Conservation (phyloP, 129 eudicot genomes). For the Saussurea involucrata region DNA sequence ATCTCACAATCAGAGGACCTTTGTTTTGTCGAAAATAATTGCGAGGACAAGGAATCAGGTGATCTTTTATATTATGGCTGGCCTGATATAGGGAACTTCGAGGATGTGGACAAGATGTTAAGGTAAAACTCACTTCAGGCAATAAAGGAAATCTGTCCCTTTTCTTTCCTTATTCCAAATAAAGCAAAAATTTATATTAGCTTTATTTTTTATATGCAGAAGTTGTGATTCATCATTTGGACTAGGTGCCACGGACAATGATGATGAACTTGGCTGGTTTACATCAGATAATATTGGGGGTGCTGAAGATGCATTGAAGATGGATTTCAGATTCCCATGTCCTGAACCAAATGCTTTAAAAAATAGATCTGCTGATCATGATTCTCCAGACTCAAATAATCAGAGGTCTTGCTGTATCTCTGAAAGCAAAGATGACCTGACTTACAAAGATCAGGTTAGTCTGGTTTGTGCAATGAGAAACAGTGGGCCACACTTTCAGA, state of each 20-base stretch:
- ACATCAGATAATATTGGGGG: conserved; percentile 58
- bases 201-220: conserved; percentile 42
- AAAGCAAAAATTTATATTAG: background rate
- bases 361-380: conserved; percentile 28
- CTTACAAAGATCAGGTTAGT: conserved; percentile 41
- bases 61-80: conserved; percentile 67
- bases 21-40: conserved; percentile 39
- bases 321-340: conserved; percentile 41
- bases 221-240: conserved; percentile 85
- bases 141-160: background rate
- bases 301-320: conserved; percentile 45
- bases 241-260: conserved; percentile 46
- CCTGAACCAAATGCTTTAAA: conserved; percentile 39
- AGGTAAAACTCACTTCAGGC: conserved; percentile 41
- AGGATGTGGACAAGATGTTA: conserved; percentile 87
- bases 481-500: background rate
- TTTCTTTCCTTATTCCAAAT: background rate
- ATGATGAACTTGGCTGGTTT: conserved; percentile 73
- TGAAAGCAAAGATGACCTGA: conserved; percentile 28
- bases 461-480: background rate
- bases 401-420: conserved; percentile 32
- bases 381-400: conserved; percentile 22
- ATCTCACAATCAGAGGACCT: conserved; percentile 49
- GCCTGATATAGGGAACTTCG: conserved; percentile 83
- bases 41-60: conserved; percentile 49